Evolutionary conservation across 2,329 filamentous ascomycete genomes (phyloP).

Genomic region (Pestalotiopsis fici): DNA sequence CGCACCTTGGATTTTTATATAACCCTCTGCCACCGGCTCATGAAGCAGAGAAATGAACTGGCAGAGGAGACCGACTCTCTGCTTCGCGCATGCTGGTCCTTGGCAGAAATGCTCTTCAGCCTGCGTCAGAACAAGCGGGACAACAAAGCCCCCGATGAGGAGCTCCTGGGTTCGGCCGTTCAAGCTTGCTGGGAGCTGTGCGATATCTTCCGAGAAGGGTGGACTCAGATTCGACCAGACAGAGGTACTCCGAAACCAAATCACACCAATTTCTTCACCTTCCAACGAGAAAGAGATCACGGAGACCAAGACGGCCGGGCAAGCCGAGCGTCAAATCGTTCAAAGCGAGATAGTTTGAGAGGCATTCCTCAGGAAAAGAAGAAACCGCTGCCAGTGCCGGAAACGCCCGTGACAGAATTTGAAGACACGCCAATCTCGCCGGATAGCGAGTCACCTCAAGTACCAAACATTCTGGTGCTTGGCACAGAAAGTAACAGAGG

Average conservation of each 20-base stretch:
- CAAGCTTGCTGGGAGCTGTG: conserved; percentile 95
- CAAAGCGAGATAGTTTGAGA: conserved; percentile 56
- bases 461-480: conserved; percentile 87
- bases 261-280: conserved; percentile 69
- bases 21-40: conserved; percentile 89
- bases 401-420: conserved; percentile 94
- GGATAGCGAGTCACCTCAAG: conserved; percentile 71
- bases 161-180: conserved; percentile 82
- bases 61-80: conserved; percentile 83
- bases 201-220: conserved; percentile 89
- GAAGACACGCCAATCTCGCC: conserved; percentile 86
- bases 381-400: conserved; percentile 61
- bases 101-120: conserved; percentile 92
- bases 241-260: conserved; percentile 81
- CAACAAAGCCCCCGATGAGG: conserved; percentile 73
- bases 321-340: conserved; percentile 53
- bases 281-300: conserved; percentile 47
- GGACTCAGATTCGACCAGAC: conserved; percentile 86
- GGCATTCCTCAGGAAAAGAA: conserved; percentile 50
- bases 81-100: conserved; percentile 81
- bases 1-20: conserved; percentile 93
- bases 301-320: conserved; percentile 47
- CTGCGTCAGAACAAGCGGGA: conserved; percentile 81
- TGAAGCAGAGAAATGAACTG: conserved; percentile 84
- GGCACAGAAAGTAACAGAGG: conserved; percentile 66